Evolutionary conservation across 1,139 yeast species (phyloP).

Genomic region (Kodamaea sp.): DNA sequence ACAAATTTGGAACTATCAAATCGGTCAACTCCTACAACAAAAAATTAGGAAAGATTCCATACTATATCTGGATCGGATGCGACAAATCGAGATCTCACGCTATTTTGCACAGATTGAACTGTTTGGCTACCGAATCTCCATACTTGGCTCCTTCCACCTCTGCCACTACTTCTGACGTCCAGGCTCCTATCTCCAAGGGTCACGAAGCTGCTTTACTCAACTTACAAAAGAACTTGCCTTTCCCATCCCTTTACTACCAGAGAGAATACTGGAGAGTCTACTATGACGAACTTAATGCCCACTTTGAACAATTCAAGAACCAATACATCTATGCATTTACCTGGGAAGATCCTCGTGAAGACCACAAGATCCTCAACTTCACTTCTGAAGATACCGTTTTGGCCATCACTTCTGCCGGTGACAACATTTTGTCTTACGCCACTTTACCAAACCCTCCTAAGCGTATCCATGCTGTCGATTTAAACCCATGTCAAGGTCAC

Average conservation of each 20-base stretch:
- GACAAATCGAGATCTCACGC: constrained; percentile 64
- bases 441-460: constrained; percentile 69
- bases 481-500: constrained; percentile 82
- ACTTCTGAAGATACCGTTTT: constrained; percentile 67
- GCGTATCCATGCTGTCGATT: constrained; percentile 80
- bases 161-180: constrained; percentile 7
- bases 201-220: constrained; percentile 73
- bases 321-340: constrained; percentile 86
- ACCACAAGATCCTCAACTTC: constrained; percentile 63
- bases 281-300: constrained; percentile 69
- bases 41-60: constrained; percentile 71
- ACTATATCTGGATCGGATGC: constrained; percentile 82
- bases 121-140: constrained; percentile 79
- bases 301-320: constrained; percentile 69
- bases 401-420: constrained; percentile 87
- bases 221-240: constrained; percentile 66
- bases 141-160: constrained; percentile 62
- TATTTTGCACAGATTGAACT: constrained; percentile 63
- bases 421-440: constrained; percentile 74
- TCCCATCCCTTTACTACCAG: constrained; percentile 78
- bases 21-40: constrained; percentile 67
- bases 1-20: constrained; percentile 77
- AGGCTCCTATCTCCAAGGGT: constrained; percentile 52
- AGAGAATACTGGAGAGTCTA: constrained; percentile 76
- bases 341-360: constrained; percentile 90